Base-by-base conservation (phyloP, 176 grass and related monocot species). In the Saccharum officinarum region DNA sequence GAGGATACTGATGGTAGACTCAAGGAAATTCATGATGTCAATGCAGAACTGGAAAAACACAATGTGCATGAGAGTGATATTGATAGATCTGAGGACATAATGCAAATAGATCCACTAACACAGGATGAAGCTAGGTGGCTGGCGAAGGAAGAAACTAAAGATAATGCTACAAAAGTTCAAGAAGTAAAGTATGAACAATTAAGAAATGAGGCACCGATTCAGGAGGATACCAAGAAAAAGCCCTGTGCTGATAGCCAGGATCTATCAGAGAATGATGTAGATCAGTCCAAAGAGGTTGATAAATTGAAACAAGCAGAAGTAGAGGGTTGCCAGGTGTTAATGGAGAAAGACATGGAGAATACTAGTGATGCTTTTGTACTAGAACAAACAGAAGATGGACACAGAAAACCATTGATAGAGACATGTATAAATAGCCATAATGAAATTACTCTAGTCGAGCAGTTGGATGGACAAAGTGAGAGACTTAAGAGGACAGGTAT, bases 361-460 rank as follows among this genome's bases (percentile, higher is more conserved):
- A 69, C n/a, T 23, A 73, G 75, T 45, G 78, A 70, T 81, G 82
- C 69, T 80, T 39, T 67, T 81, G 62, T 28, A 67, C 30, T 90
- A 77, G 36, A 86, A 77, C 83, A 67, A 14, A 23, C 72, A 67
- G 76, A 45, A 84, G 68, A 82, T 30, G 55, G 66, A 72, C 72
- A 82, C 72, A 20, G 1, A 20, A 70, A 44, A 38, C 4, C 26
- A 57, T 47, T 77, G 72, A 38, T 34, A 82, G 54, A 40, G 46
- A 52, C 64, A 28, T 37, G 9, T 65, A 72, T 37, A 20, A 7
- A 78, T 46, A 44, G 22, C 45, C 16, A 67, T 73, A 52, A 55
- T 84, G 87, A 89, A 80, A 72, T 47, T 45, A 55, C 68, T 80
- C 44, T 54, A 6, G 54, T 62, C 3, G 78, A 72, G 34, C 72